Percentiles rank a stretch among this genome's conserved stretches.
These are phyloP conservation scores for Teunomyces panamensis DNA, from an alignment of 805 yeast genomes.

Conservation along the genomic window DNA sequence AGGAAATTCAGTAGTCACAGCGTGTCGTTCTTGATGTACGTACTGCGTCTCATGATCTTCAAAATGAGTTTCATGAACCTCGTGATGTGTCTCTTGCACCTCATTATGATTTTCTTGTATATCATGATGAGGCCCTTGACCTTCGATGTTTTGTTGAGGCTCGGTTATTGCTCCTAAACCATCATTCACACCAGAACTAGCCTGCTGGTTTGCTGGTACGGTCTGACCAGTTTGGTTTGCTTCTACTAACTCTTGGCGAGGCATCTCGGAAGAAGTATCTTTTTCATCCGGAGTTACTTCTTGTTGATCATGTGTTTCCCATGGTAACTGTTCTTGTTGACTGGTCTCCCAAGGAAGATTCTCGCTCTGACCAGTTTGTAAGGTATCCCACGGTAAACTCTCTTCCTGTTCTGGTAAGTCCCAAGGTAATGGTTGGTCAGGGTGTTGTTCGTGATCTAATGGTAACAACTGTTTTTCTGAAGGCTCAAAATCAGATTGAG, in stretches of 20 bases:
- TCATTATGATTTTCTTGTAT: neutral
- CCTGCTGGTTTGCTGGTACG: neutral
- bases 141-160: neutral
- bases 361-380: neutral
- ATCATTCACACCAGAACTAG: neutral
- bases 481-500: conserved; percentile 6
- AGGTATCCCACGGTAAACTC: conserved; percentile 5
- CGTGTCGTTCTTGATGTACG: neutral
- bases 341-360: conserved; percentile 6
- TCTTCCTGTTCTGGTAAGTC: neutral
- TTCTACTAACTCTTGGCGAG: neutral
- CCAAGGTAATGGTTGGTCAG: neutral
- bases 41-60: neutral
- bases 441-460: neutral
- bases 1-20: neutral
- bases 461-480: conserved; percentile 10
- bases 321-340: conserved; percentile 4
- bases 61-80: neutral
- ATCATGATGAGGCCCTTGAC: neutral
- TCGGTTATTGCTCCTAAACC: neutral
- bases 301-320: neutral
- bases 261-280: neutral
- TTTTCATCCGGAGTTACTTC: neutral
- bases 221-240: neutral
- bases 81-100: neutral